A percentile compares a stretch with the other conserved stretches of the same genome.
phyloP scores from a whole-genome alignment of 1,284 basidiomycete genomes.

The Fomitopsis palustris region DNA sequence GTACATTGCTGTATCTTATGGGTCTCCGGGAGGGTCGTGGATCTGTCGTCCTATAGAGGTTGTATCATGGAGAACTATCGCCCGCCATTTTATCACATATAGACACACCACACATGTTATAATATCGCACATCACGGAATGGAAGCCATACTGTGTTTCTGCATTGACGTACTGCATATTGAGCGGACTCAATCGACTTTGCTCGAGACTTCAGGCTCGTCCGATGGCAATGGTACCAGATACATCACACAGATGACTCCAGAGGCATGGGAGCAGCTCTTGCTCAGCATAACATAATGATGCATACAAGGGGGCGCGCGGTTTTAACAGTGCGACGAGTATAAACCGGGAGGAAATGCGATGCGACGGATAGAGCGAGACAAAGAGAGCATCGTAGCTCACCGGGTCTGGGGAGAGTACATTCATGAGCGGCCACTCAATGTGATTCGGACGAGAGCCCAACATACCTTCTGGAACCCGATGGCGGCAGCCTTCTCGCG shows the following conservation, averaged over 20 bases:
- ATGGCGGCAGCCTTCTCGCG: conserved; percentile 92
- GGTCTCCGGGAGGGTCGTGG: not conserved
- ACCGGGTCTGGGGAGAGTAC: conserved; percentile 21
- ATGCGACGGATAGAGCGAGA: conserved; percentile 11
- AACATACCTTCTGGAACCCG: conserved; percentile 89
- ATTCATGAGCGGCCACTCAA: not conserved
- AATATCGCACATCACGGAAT: not conserved
- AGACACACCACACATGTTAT: not conserved
- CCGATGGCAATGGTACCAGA: not conserved
- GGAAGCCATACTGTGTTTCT: not conserved
- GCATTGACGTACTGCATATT: not conserved
- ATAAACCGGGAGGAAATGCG: conserved; percentile 5
- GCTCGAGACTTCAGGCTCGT: too few relatives aligned
- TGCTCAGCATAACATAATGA: conserved; percentile 24
- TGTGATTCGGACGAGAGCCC: not conserved
- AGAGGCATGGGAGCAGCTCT: conserved; percentile 5
- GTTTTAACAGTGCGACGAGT: conserved; percentile 11
- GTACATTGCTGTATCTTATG: not conserved
- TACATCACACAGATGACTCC: not conserved
- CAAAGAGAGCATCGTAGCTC: conserved; percentile 8
- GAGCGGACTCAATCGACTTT: not conserved
- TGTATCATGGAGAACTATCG: not conserved
- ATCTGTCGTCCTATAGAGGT: not conserved
- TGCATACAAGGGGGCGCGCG: conserved; percentile 21
- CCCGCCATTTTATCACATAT: not conserved